Evolutionary conservation across 768 basidiomycete species (phyloP).

Genomic region (Suillus tomentosus): DNA sequence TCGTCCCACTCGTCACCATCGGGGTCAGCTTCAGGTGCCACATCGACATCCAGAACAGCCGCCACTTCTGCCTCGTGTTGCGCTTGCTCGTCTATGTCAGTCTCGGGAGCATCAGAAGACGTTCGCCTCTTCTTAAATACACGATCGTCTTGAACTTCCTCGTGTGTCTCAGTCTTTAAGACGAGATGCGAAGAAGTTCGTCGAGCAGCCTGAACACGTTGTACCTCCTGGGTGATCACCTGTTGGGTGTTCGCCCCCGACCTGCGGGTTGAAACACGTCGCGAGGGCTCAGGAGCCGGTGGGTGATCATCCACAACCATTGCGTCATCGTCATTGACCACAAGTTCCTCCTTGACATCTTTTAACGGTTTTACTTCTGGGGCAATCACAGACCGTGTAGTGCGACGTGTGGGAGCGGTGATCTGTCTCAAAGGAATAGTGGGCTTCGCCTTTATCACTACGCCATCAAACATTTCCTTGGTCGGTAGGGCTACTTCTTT

Average conservation of each 20-base stretch:
- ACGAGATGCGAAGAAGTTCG: constrained; percentile 36
- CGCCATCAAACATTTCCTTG: constrained; percentile 61
- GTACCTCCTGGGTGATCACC: constrained; percentile 31
- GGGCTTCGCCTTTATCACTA: constrained; percentile 57
- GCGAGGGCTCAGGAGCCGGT: constrained; percentile 21
- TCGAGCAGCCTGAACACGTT: constrained; percentile 29
- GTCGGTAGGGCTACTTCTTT: constrained; percentile 38
- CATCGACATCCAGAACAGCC: constrained; percentile 46
- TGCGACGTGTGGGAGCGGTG: constrained; percentile 41
- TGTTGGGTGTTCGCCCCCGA: constrained; percentile 21
- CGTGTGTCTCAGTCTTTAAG: constrained; percentile 37
- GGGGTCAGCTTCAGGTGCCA: constrained; percentile 65
- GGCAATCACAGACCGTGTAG: constrained; percentile 31
- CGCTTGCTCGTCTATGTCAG: constrained; percentile 44
- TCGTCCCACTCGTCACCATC: constrained; percentile 81
- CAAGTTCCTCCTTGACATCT: constrained; percentile 36
- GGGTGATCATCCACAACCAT: constrained; percentile 51
- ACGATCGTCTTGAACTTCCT: constrained; percentile 59
- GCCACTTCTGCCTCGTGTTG: constrained; percentile 35
- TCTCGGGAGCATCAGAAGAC: constrained; percentile 60
- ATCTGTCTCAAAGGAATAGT: constrained; percentile 48
- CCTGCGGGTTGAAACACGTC: constrained; percentile 32
- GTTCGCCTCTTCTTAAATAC: constrained; percentile 77
- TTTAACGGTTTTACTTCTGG: constrained; percentile 31
- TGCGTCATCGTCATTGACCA: constrained; percentile 47